Conservation (phyloP, 2,329 filamentous ascomycete genomes). For the Phoma sp. region DNA sequence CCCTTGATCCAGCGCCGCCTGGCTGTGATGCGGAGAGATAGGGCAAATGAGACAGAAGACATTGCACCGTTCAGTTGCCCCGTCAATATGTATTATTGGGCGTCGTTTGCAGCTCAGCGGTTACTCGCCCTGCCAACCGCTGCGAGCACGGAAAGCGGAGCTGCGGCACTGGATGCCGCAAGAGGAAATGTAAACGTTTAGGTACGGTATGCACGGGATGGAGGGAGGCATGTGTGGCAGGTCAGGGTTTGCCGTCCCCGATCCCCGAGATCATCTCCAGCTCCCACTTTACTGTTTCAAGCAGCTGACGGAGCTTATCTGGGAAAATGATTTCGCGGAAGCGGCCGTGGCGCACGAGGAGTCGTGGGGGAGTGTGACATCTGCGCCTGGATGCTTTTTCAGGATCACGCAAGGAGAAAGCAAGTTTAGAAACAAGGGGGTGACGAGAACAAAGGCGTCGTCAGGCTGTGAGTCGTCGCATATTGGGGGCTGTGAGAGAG, state of each 20-base stretch:
- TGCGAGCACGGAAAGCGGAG: slow-evolving; percentile 5
- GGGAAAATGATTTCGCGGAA: slow-evolving; percentile 16
- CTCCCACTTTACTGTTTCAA: slow-evolving; percentile 5
- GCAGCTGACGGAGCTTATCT: slow-evolving; percentile 3
- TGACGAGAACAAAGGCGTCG: background rate
- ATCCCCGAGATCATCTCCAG: slow-evolving; percentile 17
- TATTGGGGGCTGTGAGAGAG: slow-evolving; percentile 9
- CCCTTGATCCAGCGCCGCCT: slow-evolving; percentile 12
- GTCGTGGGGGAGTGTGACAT: slow-evolving; percentile 14
- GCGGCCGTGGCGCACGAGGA: slow-evolving; percentile 15
- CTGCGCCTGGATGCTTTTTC: slow-evolving; percentile 14
- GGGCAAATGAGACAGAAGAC: slow-evolving; percentile 17
- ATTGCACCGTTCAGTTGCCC: slow-evolving; percentile 9
- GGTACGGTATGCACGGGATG: slow-evolving; percentile 12
- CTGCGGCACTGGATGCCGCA: slow-evolving; percentile 3
- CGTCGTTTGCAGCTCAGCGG: slow-evolving; percentile 2
- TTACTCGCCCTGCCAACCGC: slow-evolving; percentile 3
- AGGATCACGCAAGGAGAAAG: slow-evolving; percentile 11
- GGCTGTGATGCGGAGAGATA: slow-evolving; percentile 1
- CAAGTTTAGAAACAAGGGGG: slow-evolving; percentile 10
- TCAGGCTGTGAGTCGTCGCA: slow-evolving; percentile 4
- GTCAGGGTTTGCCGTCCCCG: slow-evolving; percentile 6
- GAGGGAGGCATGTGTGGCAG: slow-evolving; percentile 1
- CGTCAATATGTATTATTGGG: slow-evolving; percentile 4
- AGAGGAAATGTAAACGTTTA: slow-evolving; percentile 17